A percentile compares a stretch with the other conserved stretches of the same genome.
These are phyloP conservation scores for Arctostaphylos glauca DNA, from an alignment of 148 eudicot species.

Conservation along the genomic window DNA sequence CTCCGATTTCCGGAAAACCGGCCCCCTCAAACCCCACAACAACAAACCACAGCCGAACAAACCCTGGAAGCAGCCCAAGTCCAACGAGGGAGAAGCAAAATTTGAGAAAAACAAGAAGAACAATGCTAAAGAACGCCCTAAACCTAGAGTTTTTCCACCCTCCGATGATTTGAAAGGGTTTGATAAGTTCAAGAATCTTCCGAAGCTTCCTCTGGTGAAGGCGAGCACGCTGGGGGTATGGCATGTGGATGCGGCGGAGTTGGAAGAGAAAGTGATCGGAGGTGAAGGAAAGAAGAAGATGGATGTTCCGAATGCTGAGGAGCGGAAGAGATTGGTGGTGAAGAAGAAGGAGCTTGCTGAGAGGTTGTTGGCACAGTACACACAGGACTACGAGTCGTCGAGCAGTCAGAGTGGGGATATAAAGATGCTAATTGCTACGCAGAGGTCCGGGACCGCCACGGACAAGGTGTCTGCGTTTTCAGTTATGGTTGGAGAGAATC, in stretches of 20 bases:
- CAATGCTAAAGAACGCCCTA: constrained; percentile 14
- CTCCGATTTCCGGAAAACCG: constrained; percentile 62
- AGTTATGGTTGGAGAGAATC: constrained; percentile 90
- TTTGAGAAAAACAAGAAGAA: constrained; percentile 12
- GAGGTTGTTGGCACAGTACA: constrained; percentile 80
- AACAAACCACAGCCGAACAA: constrained; percentile 18
- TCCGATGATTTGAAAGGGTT: constrained; percentile 26
- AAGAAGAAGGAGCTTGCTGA: constrained; percentile 79
- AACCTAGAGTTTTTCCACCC: constrained; percentile 27
- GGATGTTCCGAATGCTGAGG: constrained; percentile 47
- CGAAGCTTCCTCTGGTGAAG: constrained; percentile 81
- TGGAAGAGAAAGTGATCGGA: constrained; percentile 73
- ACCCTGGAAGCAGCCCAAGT: constrained; percentile 10
- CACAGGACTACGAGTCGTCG: constrained; percentile 55
- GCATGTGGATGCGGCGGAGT: constrained; percentile 57
- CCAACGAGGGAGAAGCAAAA: neutral
- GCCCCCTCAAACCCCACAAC: constrained; percentile 42
- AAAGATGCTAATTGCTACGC: constrained; percentile 86
- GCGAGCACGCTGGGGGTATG: constrained; percentile 60
- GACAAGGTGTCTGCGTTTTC: constrained; percentile 97
- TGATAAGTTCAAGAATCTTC: constrained; percentile 63
- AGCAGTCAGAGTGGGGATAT: constrained; percentile 86
- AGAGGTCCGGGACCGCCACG: constrained; percentile 93
- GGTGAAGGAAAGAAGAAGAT: constrained; percentile 42
- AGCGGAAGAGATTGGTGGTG: constrained; percentile 69